A percentile compares a stretch with the other conserved stretches of the same genome.
Evolutionary conservation across 2,329 filamentous ascomycete genomes (phyloP).

Genomic region (Penicillium concentricum): DNA sequence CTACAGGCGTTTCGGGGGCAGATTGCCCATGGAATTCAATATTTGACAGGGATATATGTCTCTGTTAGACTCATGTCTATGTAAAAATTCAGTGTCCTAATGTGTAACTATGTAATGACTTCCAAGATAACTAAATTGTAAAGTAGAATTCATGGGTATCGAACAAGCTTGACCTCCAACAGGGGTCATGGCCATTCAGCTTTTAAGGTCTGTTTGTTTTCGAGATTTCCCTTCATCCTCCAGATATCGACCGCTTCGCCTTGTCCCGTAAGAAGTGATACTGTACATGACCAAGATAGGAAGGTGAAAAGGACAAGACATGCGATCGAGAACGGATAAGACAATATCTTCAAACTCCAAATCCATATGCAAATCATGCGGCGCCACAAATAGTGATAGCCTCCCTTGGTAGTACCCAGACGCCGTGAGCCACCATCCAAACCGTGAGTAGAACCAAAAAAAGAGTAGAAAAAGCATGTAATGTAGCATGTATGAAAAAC

Average conservation of each 20-base stretch:
- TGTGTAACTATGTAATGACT: background rate
- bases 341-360: conserved; percentile 22
- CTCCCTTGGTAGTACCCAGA: conserved; percentile 28
- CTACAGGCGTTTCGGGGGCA: conserved; percentile 4
- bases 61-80: background rate
- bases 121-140: conserved; percentile 6
- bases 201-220: conserved; percentile 12
- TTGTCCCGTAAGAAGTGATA: conserved; percentile 15
- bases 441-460: conserved; percentile 17
- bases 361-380: conserved; percentile 30
- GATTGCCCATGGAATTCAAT: conserved; percentile 3
- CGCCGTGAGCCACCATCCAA: conserved; percentile 29
- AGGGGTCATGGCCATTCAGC: conserved; percentile 13
- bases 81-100: background rate
- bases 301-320: conserved; percentile 12
- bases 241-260: background rate
- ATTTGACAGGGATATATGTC: background rate
- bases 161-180: conserved; percentile 23
- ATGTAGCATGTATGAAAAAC: conserved; percentile 10
- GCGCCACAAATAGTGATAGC: conserved; percentile 16
- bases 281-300: conserved; percentile 18
- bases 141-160: conserved; percentile 32
- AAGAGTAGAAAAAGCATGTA: conserved; percentile 7
- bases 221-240: conserved; percentile 2
- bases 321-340: conserved; percentile 12